Evolutionary conservation across 441 rosid species (phyloP).

Genomic region (Omphalea diandra): DNA sequence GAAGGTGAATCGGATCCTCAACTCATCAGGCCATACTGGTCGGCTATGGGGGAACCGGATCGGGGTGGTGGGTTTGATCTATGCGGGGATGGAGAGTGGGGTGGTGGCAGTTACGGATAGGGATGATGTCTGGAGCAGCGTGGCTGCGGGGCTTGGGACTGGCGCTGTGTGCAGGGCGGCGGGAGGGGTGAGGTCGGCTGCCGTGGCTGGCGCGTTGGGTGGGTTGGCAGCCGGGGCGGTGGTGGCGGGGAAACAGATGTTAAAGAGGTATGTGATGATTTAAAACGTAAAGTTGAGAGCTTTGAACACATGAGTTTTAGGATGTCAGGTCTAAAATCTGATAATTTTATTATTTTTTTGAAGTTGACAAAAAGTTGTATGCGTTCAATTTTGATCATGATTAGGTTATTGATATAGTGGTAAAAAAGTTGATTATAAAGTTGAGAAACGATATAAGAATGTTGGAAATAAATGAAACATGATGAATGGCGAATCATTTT

Average conservation of each 20-base stretch:
- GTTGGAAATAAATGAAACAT: conserved; percentile 10
- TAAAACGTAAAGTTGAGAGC: conserved; percentile 24
- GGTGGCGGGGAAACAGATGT: conserved; percentile 73
- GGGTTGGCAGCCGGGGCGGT: conserved; percentile 78
- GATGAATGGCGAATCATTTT: neutral
- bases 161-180: conserved; percentile 92
- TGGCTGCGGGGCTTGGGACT: conserved; percentile 84
- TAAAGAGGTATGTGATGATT: conserved; percentile 80
- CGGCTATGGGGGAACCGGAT: conserved; percentile 80
- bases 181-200: conserved; percentile 86
- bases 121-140: conserved; percentile 92
- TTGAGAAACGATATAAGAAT: neutral
- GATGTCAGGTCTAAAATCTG: neutral
- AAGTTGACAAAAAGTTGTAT: conserved; percentile 15
- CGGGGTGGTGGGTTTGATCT: conserved; percentile 77
- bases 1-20: conserved; percentile 69
- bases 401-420: neutral
- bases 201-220: conserved; percentile 93
- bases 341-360: no score
- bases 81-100: conserved; percentile 79
- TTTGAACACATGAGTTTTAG: conserved; percentile 1
- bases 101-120: conserved; percentile 57
- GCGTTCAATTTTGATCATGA: conserved; percentile 39
- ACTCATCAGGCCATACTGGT: conserved; percentile 77
- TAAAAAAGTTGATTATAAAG: neutral